Evolutionary conservation across 768 basidiomycete genomes (phyloP).

Genomic region (Russula brevipes): DNA sequence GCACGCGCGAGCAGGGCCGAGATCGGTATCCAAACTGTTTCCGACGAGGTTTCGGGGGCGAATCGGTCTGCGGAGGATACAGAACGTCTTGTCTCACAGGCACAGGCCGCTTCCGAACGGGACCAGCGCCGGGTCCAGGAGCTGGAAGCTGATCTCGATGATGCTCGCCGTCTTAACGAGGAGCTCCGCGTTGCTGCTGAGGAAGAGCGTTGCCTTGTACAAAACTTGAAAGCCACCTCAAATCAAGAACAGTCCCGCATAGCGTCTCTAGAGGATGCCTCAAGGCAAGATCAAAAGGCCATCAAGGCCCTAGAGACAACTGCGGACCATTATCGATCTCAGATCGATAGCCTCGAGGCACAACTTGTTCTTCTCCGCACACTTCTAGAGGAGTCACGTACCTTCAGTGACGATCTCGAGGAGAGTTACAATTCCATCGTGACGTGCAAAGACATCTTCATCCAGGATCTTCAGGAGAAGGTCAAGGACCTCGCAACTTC

Average conservation of each 20-base stretch:
- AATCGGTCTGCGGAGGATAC: constrained; percentile 1
- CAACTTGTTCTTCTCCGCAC: constrained; percentile 13
- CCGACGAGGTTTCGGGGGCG: background rate
- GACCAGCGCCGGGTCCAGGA: constrained; percentile 13
- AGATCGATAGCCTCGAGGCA: constrained; percentile 15
- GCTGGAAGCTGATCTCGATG: constrained; percentile 12
- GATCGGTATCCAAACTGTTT: constrained; percentile 7
- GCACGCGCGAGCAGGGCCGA: background rate
- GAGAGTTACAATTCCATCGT: constrained; percentile 15
- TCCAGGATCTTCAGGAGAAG: constrained; percentile 21
- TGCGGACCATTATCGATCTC: constrained; percentile 4
- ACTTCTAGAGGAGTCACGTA: constrained; percentile 21
- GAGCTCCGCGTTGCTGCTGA: constrained; percentile 1
- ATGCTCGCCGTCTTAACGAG: constrained; percentile 7
- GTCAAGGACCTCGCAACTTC: constrained; percentile 9
- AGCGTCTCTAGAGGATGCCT: constrained; percentile 7
- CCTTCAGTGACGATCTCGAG: constrained; percentile 21
- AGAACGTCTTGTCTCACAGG: background rate
- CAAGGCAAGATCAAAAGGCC: constrained; percentile 10
- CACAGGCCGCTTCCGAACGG: constrained; percentile 3
- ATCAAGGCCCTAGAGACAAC: constrained; percentile 7
- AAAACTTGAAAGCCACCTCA: constrained; percentile 3
- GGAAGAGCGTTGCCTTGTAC: constrained; percentile 9
- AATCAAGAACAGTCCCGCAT: constrained; percentile 5
- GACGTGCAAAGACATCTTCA: constrained; percentile 24